A percentile compares a stretch with the other conserved stretches of the same genome.
Evolutionary conservation across 2,329 filamentous ascomycete genomes (phyloP).

Genomic region (Metarhizium rileyi): DNA sequence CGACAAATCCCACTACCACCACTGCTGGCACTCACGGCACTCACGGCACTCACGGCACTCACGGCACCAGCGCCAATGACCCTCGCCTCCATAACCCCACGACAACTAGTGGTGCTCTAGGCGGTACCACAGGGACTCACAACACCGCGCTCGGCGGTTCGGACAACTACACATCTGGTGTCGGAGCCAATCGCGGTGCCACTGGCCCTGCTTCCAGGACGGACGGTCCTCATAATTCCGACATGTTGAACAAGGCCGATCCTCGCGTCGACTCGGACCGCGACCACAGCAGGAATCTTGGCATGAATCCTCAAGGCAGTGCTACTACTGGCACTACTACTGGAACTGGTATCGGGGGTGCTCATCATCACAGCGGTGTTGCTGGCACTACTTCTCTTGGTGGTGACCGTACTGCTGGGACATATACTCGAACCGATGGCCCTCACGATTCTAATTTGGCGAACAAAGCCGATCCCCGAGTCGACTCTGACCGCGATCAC

Average conservation of each 20-base stretch:
- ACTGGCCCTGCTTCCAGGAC: slow-evolving; percentile 19
- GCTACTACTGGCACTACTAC: slow-evolving; percentile 8
- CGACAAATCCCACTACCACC: slow-evolving; percentile 5
- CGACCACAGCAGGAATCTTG: slow-evolving; percentile 27
- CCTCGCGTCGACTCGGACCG: slow-evolving; percentile 46
- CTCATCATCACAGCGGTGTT: slow-evolving; percentile 5
- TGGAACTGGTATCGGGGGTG: slow-evolving; percentile 11
- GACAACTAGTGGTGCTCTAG: slow-evolving; percentile 12
- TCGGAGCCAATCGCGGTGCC: slow-evolving; percentile 8
- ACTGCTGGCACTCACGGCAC: slow-evolving; percentile 14
- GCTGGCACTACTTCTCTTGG: slow-evolving; percentile 7
- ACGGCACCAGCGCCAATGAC: slow-evolving; percentile 34
- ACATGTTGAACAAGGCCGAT: slow-evolving; percentile 40
- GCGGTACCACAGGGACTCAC: slow-evolving; percentile 12
- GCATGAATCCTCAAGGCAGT: slow-evolving; percentile 20
- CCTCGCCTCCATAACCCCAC: slow-evolving; percentile 32
- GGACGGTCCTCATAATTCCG: slow-evolving; percentile 37
- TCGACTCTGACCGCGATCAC: slow-evolving; percentile 40
- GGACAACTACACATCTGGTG: slow-evolving; percentile 31
- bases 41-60: slow-evolving; percentile 32
- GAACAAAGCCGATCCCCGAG: slow-evolving; percentile 41
- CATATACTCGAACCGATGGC: slow-evolving; percentile 25
- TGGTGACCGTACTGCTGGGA: slow-evolving; percentile 5
- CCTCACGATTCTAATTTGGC: slow-evolving; percentile 31
- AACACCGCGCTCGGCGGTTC: slow-evolving; percentile 21